These are phyloP conservation scores for Termitomyces eurrhizus DNA, from an alignment of 768 basidiomycete genomes.

Conservation along the genomic window DNA sequence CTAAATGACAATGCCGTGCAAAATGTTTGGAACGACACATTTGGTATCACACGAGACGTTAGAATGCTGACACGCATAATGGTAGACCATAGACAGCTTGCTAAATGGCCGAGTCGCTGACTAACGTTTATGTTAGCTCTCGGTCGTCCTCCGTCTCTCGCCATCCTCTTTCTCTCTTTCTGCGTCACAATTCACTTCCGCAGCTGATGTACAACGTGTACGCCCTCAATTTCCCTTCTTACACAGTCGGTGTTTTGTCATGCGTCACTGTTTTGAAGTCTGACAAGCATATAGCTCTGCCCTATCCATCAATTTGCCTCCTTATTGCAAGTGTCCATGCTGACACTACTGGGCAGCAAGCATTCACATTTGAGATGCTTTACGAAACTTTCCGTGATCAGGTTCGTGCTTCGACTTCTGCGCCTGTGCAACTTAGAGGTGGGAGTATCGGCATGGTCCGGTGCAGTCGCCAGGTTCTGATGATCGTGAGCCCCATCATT, in stretches of 20 bases:
- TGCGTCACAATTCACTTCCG: slow-evolving; percentile 35
- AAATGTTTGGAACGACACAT: slow-evolving; percentile 52
- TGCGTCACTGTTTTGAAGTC: neutral
- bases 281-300: slow-evolving; percentile 42
- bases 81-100: slow-evolving; percentile 36
- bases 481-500: slow-evolving; percentile 44
- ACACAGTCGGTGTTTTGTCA: slow-evolving; percentile 36
- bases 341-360: slow-evolving; percentile 68
- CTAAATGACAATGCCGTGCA: slow-evolving; percentile 43
- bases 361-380: slow-evolving; percentile 91
- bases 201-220: slow-evolving; percentile 49
- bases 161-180: slow-evolving; percentile 53
- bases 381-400: slow-evolving; percentile 75
- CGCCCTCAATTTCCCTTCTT: slow-evolving; percentile 52
- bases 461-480: slow-evolving; percentile 60
- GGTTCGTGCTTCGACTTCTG: slow-evolving; percentile 64
- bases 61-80: slow-evolving; percentile 55
- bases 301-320: slow-evolving; percentile 79
- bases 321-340: slow-evolving; percentile 84
- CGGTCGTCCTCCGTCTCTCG: slow-evolving; percentile 41
- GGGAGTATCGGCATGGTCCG: slow-evolving; percentile 73
- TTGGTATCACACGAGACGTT: slow-evolving; percentile 56
- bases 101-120: neutral
- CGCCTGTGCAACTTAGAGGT: slow-evolving; percentile 72
- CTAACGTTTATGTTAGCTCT: slow-evolving; percentile 30